These are phyloP conservation scores for Mrakia frigida DNA, from an alignment of 768 basidiomycete genomes.

Conservation along the genomic window DNA sequence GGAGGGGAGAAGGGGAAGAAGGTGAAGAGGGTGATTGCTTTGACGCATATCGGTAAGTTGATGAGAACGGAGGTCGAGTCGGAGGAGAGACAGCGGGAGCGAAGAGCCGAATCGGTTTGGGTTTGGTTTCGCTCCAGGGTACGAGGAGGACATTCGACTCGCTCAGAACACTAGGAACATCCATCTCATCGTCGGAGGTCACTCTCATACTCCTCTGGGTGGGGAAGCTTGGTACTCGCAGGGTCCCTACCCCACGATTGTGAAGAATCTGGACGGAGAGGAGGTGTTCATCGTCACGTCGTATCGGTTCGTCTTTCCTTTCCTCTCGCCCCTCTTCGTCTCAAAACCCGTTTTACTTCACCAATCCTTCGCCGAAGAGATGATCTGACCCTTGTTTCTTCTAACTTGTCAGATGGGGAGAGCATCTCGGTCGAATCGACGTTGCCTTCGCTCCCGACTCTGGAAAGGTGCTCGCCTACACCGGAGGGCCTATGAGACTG, in stretches of 20 bases:
- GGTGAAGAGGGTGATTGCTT: constrained; percentile 48
- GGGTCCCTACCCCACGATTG: constrained; percentile 51
- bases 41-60: constrained; percentile 48
- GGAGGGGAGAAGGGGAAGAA: constrained; percentile 39
- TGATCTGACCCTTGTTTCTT: neutral
- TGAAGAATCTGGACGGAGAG: constrained; percentile 49
- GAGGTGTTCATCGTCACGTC: constrained; percentile 52
- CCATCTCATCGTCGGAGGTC: constrained; percentile 44
- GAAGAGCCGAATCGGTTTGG: no score
- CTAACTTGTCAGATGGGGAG: constrained; percentile 46
- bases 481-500: constrained; percentile 50
- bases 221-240: constrained; percentile 47
- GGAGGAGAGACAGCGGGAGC: no score
- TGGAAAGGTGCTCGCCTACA: constrained; percentile 48
- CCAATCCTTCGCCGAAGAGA: no score
- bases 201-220: constrained; percentile 49
- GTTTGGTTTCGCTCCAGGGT: constrained; percentile 29
- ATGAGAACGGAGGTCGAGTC: no score
- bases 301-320: constrained; percentile 35
- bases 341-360: neutral
- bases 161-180: constrained; percentile 47
- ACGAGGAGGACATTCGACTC: constrained; percentile 48
- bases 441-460: constrained; percentile 45
- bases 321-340: neutral
- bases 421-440: constrained; percentile 51